A percentile compares a stretch with the other conserved stretches of the same genome.
Evolutionary conservation across 768 basidiomycete genomes (phyloP).

Genomic region (Favolaschia claudopus): DNA sequence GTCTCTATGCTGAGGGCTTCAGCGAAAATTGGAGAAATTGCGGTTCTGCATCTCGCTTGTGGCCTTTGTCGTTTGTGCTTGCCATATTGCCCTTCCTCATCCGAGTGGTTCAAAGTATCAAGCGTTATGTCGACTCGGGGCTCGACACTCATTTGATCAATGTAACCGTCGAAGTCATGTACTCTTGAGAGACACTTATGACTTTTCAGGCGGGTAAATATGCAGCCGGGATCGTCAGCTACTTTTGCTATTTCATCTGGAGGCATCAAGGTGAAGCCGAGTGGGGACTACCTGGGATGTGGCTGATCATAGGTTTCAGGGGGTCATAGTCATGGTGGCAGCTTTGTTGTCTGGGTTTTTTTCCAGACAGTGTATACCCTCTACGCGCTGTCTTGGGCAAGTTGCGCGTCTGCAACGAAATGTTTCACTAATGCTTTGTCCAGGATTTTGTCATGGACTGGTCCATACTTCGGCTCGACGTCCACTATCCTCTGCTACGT

Average conservation of each 20-base stretch:
- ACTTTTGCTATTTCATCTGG: constrained; percentile 82
- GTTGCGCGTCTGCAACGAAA: background rate
- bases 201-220: constrained; percentile 83
- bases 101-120: constrained; percentile 86
- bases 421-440: background rate
- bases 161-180: constrained; percentile 46
- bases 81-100: constrained; percentile 72
- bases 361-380: constrained; percentile 20
- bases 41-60: constrained; percentile 52
- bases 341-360: constrained; percentile 18
- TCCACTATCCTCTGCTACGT: constrained; percentile 69
- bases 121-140: constrained; percentile 84
- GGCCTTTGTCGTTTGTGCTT: constrained; percentile 69
- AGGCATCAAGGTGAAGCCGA: constrained; percentile 61
- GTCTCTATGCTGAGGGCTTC: constrained; percentile 70
- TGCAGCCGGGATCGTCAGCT: constrained; percentile 65
- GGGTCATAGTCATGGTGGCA: constrained; percentile 6
- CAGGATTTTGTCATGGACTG: constrained; percentile 93
- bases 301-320: background rate
- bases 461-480: constrained; percentile 73
- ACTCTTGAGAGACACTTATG: background rate
- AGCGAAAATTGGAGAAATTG: constrained; percentile 58
- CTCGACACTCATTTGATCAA: constrained; percentile 86
- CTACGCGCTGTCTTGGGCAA: constrained; percentile 7
- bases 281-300: background rate